Evolutionary conservation across 2,329 filamentous ascomycete species (phyloP).

Genomic region (Exophiala viscosa): DNA sequence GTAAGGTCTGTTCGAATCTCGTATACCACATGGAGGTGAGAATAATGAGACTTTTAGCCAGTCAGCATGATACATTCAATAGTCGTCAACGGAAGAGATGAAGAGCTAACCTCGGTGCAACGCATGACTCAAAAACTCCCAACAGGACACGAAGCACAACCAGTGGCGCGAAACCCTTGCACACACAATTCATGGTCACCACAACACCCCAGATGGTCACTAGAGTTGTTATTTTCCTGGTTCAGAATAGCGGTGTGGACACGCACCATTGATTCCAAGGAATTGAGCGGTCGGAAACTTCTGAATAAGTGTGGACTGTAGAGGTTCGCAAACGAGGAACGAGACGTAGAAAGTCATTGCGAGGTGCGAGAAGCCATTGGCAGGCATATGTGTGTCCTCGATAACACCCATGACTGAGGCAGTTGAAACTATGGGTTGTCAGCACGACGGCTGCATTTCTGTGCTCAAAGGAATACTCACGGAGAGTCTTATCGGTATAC

Average conservation of each 20-base stretch:
- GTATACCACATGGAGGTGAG: conserved; percentile 56
- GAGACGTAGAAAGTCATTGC: conserved; percentile 60
- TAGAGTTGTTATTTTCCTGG: background rate
- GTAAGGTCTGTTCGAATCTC: conserved; percentile 33
- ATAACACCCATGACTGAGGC: conserved; percentile 60
- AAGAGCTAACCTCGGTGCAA: conserved; percentile 44
- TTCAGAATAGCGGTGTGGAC: background rate
- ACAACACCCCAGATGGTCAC: conserved; percentile 47
- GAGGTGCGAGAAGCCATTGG: conserved; percentile 58
- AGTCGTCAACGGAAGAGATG: background rate
- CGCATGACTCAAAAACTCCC: conserved; percentile 53
- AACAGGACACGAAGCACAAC: conserved; percentile 50
- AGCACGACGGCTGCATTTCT: conserved; percentile 46
- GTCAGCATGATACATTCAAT: background rate
- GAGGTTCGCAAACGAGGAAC: conserved; percentile 55
- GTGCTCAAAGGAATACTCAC: conserved; percentile 48
- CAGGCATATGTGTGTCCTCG: conserved; percentile 50
- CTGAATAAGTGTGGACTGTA: conserved; percentile 56
- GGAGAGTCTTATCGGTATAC: conserved; percentile 56
- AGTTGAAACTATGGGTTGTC: conserved; percentile 40
- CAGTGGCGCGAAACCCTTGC: conserved; percentile 50
- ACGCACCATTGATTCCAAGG: conserved; percentile 39
- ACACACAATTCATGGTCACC: conserved; percentile 48
- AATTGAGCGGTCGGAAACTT: conserved; percentile 53
- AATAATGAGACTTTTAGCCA: conserved; percentile 42